phyloP scores from a whole-genome alignment of 495 filamentous ascomycete species.

The Mycothermus thermophilus region DNA sequence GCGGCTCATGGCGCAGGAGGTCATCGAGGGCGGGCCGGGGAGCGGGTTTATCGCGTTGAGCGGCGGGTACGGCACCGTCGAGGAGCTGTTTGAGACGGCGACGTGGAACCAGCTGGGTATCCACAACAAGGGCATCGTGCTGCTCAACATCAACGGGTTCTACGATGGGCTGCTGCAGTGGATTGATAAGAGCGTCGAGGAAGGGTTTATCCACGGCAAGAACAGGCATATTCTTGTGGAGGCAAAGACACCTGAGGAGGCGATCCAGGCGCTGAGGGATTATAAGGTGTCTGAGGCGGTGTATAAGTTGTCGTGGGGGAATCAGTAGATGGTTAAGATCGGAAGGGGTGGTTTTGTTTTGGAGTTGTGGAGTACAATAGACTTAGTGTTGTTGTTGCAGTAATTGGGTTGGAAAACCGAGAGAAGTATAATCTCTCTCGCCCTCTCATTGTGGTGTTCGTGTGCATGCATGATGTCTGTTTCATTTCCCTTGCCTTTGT shows the following conservation, averaged over 20 bases:
- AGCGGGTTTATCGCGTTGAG: conserved; percentile 81
- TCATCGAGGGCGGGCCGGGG: conserved; percentile 65
- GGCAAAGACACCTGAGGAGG: conserved; percentile 56
- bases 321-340: conserved; percentile 32
- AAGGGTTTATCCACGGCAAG: conserved; percentile 56
- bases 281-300: conserved; percentile 63
- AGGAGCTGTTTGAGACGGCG: conserved; percentile 90
- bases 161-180: conserved; percentile 77
- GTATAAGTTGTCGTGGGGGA: conserved; percentile 70
- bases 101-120: conserved; percentile 99
- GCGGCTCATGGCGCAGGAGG: conserved; percentile 76
- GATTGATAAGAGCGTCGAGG: conserved; percentile 62
- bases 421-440: no score
- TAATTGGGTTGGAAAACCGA: no score
- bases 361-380: no score
- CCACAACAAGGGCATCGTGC: conserved; percentile 63
- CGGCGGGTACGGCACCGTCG: conserved; percentile 88
- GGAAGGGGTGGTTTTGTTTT: background rate
- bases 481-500: no score
- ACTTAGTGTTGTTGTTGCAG: no score
- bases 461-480: no score
- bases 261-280: conserved; percentile 50
- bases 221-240: conserved; percentile 67
- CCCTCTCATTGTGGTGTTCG: no score
- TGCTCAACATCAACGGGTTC: conserved; percentile 80